Evolutionary conservation across 73 alveolate genomes (phyloP), one percentile per base, ranked within the genome.

Genomic region (Stentor roeselii): DNA sequence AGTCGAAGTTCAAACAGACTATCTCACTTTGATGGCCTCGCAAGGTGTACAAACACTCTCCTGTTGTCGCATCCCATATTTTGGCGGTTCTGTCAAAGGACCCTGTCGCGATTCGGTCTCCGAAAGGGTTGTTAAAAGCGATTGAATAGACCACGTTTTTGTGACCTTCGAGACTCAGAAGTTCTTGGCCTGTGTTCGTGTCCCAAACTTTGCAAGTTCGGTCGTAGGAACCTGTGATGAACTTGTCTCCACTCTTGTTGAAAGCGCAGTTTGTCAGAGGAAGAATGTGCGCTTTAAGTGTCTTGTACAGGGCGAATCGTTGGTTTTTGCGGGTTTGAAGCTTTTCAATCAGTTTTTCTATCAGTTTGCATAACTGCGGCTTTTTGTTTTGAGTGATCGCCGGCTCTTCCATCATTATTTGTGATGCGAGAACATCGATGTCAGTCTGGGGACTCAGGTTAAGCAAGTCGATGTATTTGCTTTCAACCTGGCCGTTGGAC

Each of bases 201-300:
- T 98, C 99, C 99, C 99, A 98, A 60, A 98, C 99, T 84, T 98
- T 95, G 91, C 99, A 97, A 27, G 99, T 98, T 88, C 99, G 93
- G 90, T 98, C 99, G 86, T 98, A 98, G 78, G 98, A 90, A 39
- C 99, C 99, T 59, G 90, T 84, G 59, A 84, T 77, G 82, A 84
- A 42, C n/a, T 75, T 84, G 60, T 80, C 85, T 34, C 90, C 89
- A 3, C 82, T 39, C 60, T 98, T 98, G 88, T 98, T 98, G 95
- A 98, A 98, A 82, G 99, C 99, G 92, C 99, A 98, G 90, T 98
- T 98, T 36, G 99, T 98, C 84, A 98, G 90, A 6, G 99, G 99
- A 75, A 98, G 93, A 41, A 97, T 95, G 87, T 98, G 99, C 59
- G 99, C 99, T 82, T 95, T 92, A 21, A 98, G 94, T 34, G 97